A percentile compares a stretch with the other conserved stretches of the same genome.
These are phyloP conservation scores for Cordyceps tenuipes DNA, from an alignment of 2,329 filamentous ascomycete genomes.

Conservation along the genomic window DNA sequence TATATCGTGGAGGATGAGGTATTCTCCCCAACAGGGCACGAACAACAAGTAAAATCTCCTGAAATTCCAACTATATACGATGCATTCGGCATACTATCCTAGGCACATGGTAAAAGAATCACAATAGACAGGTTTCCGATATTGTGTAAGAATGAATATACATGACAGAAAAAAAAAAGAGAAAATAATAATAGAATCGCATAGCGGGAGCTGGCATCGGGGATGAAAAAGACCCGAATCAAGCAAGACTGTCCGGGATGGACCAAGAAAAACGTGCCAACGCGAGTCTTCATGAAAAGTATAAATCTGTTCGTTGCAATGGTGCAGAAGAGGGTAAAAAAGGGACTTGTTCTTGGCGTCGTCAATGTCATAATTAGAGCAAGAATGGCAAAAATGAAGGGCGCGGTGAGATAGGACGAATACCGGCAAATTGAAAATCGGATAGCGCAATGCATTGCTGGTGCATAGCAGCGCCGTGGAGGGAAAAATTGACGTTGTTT, in stretches of 20 bases:
- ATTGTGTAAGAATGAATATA: background rate
- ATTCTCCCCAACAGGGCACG: no score
- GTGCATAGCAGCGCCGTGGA: background rate
- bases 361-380: constrained; percentile 5
- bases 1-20: no score
- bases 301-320: background rate
- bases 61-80: background rate
- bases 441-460: background rate
- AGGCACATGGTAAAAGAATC: background rate
- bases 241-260: background rate
- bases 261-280: background rate
- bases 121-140: background rate
- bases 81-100: background rate
- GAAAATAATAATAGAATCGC: background rate
- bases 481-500: background rate
- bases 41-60: background rate
- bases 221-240: background rate
- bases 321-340: background rate
- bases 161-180: background rate
- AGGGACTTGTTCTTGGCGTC: constrained; percentile 5
- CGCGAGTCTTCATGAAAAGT: background rate
- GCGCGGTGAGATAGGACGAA: background rate
- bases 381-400: background rate
- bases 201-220: background rate
- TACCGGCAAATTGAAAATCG: background rate